Percentiles rank a stretch among this genome's conserved stretches.
These are phyloP conservation scores for Hyphopichia burtonii DNA, from an alignment of 1,139 yeast species.

Conservation along the genomic window DNA sequence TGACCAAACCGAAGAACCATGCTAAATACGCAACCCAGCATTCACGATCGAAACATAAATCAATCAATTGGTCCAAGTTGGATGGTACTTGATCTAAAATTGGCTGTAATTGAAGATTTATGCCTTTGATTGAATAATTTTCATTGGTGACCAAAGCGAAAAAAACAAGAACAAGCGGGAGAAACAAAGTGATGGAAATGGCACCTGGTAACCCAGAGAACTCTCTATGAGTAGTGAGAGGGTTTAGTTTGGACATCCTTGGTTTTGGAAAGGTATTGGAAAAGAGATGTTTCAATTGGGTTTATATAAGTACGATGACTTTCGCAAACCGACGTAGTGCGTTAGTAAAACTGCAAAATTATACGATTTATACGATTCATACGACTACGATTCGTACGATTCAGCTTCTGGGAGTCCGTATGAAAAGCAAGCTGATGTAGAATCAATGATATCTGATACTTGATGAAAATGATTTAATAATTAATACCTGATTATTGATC, in stretches of 20 bases:
- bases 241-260: conserved; percentile 40
- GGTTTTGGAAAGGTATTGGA: no score
- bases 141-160: conserved; percentile 62
- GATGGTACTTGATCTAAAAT: conserved; percentile 29
- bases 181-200: conserved; percentile 56
- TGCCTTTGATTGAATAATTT: conserved; percentile 52
- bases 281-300: no score
- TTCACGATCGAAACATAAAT: conserved; percentile 31
- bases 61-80: conserved; percentile 22
- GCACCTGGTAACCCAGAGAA: conserved; percentile 82
- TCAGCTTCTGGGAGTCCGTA: no score
- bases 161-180: conserved; percentile 62
- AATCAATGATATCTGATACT: no score
- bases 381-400: no score
- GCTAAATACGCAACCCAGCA: conserved; percentile 65
- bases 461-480: no score
- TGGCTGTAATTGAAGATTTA: conserved; percentile 37
- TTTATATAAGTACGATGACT: no score
- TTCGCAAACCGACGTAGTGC: no score
- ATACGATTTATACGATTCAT: no score
- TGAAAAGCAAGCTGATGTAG: no score
- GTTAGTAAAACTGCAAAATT: no score
- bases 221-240: conserved; percentile 67
- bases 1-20: conserved; percentile 71
- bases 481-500: no score